Evolutionary conservation across 2,329 filamentous ascomycete genomes (phyloP).

Genomic region (Fusarium sp.): DNA sequence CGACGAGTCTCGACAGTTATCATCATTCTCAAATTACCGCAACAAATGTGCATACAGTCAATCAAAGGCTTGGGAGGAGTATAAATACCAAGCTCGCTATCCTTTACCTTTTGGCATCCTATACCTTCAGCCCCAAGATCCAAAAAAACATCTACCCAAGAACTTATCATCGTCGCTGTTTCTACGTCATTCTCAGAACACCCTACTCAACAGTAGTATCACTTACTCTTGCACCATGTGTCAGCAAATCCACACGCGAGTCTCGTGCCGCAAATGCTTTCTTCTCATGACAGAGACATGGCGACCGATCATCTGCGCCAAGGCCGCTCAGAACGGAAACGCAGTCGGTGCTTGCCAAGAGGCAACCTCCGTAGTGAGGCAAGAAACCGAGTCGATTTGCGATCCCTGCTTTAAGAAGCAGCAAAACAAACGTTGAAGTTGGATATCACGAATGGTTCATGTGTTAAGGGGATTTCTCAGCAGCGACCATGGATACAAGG

Average conservation of each 20-base stretch:
- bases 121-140: not conserved
- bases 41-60: not conserved
- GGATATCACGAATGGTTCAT: not conserved
- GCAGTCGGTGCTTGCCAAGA: not conserved
- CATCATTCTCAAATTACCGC: not conserved
- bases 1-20: not conserved
- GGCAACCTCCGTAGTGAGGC: not conserved
- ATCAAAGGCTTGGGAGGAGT: not conserved
- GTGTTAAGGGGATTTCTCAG: too few relatives aligned
- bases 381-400: not conserved
- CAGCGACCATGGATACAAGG: too few relatives aligned
- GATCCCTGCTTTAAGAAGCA: conserved; percentile 5
- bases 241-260: not conserved
- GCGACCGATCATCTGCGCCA: not conserved
- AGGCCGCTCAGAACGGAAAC: not conserved
- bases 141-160: too few relatives aligned
- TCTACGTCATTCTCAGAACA: not conserved
- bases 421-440: not conserved
- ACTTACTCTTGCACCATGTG: not conserved
- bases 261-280: conserved; percentile 7
- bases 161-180: not conserved
- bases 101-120: too few relatives aligned
- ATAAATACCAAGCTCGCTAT: not conserved
- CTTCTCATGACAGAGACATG: not conserved
- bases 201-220: not conserved